phyloP scores from a whole-genome alignment of 2,329 filamentous ascomycete species.

The Aspergillus latus region DNA sequence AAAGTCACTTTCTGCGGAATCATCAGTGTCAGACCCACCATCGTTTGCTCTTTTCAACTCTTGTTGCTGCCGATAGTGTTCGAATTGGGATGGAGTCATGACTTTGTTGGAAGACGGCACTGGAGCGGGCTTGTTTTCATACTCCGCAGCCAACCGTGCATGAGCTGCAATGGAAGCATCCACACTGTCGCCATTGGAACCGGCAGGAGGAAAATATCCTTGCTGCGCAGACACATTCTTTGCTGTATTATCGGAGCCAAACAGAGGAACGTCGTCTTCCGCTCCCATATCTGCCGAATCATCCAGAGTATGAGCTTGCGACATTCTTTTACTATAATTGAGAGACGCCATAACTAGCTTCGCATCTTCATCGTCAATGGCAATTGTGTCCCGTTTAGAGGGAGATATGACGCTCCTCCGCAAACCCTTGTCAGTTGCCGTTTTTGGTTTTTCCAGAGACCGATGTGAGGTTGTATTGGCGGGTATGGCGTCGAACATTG shows the following conservation, averaged over 20 bases:
- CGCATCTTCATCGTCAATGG: slow-evolving; percentile 42
- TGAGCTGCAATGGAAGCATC: slow-evolving; percentile 42
- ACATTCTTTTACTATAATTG: slow-evolving; percentile 27
- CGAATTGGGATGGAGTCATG: slow-evolving; percentile 88
- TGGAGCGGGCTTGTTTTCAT: slow-evolving; percentile 41
- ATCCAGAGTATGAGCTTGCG: slow-evolving; percentile 22
- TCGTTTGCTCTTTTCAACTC: slow-evolving; percentile 67
- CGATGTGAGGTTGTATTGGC: slow-evolving; percentile 33
- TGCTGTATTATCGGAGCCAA: slow-evolving; percentile 23
- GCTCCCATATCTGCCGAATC: slow-evolving; percentile 22
- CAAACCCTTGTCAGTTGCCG: slow-evolving; percentile 26
- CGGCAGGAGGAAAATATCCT: slow-evolving; percentile 18
- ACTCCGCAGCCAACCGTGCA: slow-evolving; percentile 48
- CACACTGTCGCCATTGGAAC: slow-evolving; percentile 15
- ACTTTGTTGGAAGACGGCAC: slow-evolving; percentile 64
- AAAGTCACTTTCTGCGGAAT: slow-evolving; percentile 62
- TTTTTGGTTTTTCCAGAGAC: slow-evolving; percentile 29
- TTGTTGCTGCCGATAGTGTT: slow-evolving; percentile 67
- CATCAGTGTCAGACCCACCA: slow-evolving; percentile 50
- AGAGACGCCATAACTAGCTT: slow-evolving; percentile 39
- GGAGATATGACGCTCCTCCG: slow-evolving; percentile 35
- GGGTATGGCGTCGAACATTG: slow-evolving; percentile 25
- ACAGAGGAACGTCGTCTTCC: slow-evolving; percentile 29
- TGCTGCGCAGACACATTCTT: slow-evolving; percentile 12
- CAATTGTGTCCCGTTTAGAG: slow-evolving; percentile 25